These are phyloP conservation scores for Stagonosporopsis vannaccii DNA, from an alignment of 2,329 filamentous ascomycete genomes.

Conservation along the genomic window DNA sequence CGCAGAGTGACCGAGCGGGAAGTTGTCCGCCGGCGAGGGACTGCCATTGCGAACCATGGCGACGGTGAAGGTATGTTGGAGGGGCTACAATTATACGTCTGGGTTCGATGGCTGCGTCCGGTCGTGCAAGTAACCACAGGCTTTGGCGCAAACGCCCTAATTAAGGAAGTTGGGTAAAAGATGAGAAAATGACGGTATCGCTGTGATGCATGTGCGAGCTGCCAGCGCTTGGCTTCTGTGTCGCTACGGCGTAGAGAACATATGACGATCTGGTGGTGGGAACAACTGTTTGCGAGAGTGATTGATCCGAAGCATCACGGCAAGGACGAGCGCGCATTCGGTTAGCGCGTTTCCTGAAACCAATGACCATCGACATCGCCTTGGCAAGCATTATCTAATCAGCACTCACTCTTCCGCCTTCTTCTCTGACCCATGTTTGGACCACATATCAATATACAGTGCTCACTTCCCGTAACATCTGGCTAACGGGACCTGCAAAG, in stretches of 20 bases:
- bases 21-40: slow-evolving; percentile 46
- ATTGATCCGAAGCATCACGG: slow-evolving; percentile 13
- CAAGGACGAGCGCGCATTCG: slow-evolving; percentile 10
- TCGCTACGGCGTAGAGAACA: slow-evolving; percentile 4
- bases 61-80: not conserved
- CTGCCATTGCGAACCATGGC: slow-evolving; percentile 51
- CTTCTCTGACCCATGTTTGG: not conserved
- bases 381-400: slow-evolving; percentile 1
- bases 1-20: slow-evolving; percentile 47
- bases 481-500: too few relatives aligned
- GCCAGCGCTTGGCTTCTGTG: slow-evolving; percentile 15
- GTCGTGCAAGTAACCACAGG: slow-evolving; percentile 9
- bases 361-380: slow-evolving; percentile 5
- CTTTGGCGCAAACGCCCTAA: slow-evolving; percentile 9
- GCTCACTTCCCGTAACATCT: not conserved
- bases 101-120: slow-evolving; percentile 2
- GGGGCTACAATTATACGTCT: not conserved
- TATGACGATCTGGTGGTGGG: slow-evolving; percentile 4
- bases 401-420: not conserved
- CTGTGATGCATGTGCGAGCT: not conserved
- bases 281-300: slow-evolving; percentile 8
- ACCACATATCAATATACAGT: not conserved
- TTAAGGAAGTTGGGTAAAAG: not conserved
- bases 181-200: not conserved
- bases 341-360: slow-evolving; percentile 5